Percentiles rank a stretch among this genome's conserved stretches.
Conservation (phyloP, 371 early-diverging fungal genomes). For the Mucor velutinosus region DNA sequence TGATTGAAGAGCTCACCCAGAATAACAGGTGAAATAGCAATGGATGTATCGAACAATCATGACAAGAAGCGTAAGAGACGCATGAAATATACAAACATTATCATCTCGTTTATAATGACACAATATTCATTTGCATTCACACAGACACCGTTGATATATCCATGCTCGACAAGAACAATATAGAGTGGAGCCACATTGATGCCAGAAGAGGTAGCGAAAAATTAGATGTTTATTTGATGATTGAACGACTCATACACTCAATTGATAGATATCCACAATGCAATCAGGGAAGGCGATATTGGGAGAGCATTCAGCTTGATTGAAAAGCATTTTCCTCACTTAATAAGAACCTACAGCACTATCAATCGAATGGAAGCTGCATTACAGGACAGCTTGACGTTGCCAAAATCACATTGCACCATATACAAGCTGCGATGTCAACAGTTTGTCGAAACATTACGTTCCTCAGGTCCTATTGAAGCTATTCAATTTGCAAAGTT, state of each 20-base stretch:
- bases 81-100: neutral
- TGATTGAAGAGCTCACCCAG: neutral
- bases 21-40: neutral
- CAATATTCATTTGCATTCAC: neutral
- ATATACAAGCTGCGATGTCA: conserved; percentile 28
- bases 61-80: neutral
- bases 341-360: conserved; percentile 10
- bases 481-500: conserved; percentile 26
- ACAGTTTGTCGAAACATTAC: conserved; percentile 21
- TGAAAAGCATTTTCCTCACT: conserved; percentile 11
- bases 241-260: neutral
- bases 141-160: neutral
- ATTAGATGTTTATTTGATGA: neutral
- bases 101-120: neutral
- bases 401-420: conserved; percentile 1
- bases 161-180: conserved; percentile 1
- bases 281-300: conserved; percentile 19
- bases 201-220: conserved; percentile 16
- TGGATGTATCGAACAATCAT: neutral
- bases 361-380: neutral
- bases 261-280: conserved; percentile 11
- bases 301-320: conserved; percentile 15
- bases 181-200: conserved; percentile 14
- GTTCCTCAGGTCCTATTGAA: conserved; percentile 12
- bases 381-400: neutral